A percentile compares a stretch with the other conserved stretches of the same genome.
Conservation (phyloP, 2,329 filamentous ascomycete genomes). For the Rutstroemia sp. region DNA sequence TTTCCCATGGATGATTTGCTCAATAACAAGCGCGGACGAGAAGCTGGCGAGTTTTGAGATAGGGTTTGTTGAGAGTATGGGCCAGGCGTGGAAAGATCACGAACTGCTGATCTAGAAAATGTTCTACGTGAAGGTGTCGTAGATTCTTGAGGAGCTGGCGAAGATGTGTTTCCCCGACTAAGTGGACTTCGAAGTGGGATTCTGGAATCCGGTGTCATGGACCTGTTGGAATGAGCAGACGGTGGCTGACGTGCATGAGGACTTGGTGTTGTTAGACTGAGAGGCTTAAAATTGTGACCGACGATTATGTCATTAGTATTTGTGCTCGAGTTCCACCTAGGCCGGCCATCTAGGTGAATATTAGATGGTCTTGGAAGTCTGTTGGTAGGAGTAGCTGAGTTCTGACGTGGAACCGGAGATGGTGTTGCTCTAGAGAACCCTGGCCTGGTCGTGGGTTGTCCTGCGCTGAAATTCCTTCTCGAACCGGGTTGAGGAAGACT, state of each 20-base stretch:
- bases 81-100: slow-evolving; percentile 47
- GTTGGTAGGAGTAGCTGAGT: slow-evolving; percentile 45
- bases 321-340: slow-evolving; percentile 65
- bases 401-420: slow-evolving; percentile 31
- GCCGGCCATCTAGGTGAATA: slow-evolving; percentile 46
- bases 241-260: slow-evolving; percentile 23
- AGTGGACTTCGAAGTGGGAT: slow-evolving; percentile 28
- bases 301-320: slow-evolving; percentile 56
- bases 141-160: slow-evolving; percentile 18
- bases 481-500: slow-evolving; percentile 37
- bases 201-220: slow-evolving; percentile 20
- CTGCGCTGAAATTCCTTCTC: slow-evolving; percentile 37
- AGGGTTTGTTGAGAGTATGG: slow-evolving; percentile 40
- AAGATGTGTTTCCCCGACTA: slow-evolving; percentile 24
- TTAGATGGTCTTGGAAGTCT: slow-evolving; percentile 38
- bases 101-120: slow-evolving; percentile 38
- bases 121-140: slow-evolving; percentile 24
- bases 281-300: slow-evolving; percentile 61
- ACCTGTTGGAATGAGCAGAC: slow-evolving; percentile 16
- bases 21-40: slow-evolving; percentile 25
- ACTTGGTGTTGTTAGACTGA: slow-evolving; percentile 41
- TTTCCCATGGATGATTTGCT: slow-evolving; percentile 38
- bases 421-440: slow-evolving; percentile 35
- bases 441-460: slow-evolving; percentile 33
- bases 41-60: slow-evolving; percentile 35